Evolutionary conservation across 345 rosid genomes (phyloP).

Genomic region (Eucalyptus albens): DNA sequence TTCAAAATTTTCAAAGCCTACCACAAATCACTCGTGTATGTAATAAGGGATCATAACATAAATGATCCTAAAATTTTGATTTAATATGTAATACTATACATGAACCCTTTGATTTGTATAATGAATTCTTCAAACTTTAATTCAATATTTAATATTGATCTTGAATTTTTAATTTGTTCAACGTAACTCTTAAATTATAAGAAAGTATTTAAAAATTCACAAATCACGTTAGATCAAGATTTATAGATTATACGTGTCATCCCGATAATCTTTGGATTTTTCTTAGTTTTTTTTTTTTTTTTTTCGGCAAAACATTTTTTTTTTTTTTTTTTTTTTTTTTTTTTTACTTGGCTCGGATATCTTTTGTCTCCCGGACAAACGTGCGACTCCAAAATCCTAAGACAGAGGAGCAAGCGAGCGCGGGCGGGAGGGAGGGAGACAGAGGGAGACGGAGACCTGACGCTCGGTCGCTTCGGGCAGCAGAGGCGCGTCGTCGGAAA

Average conservation of each 20-base stretch:
- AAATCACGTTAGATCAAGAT: accelerated
- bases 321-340: too few relatives aligned
- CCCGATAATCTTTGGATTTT: too few relatives aligned
- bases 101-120: accelerated
- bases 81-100: accelerated
- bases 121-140: accelerated
- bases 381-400: neutral
- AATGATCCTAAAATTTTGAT: accelerated
- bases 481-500: neutral
- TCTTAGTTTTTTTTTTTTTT: too few relatives aligned
- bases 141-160: accelerated
- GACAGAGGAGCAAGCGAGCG: neutral
- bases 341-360: accelerated
- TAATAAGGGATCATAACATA: accelerated
- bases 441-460: neutral
- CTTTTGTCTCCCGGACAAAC: neutral
- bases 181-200: accelerated
- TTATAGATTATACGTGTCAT: accelerated
- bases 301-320: neutral
- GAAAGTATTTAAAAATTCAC: accelerated
- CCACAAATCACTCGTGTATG: accelerated
- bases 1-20: neutral
- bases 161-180: accelerated
- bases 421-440: neutral
- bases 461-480: neutral